Evolutionary conservation across 192 early-diverging fungal species (phyloP).

Genomic region (Umbelopsis isabellina): DNA sequence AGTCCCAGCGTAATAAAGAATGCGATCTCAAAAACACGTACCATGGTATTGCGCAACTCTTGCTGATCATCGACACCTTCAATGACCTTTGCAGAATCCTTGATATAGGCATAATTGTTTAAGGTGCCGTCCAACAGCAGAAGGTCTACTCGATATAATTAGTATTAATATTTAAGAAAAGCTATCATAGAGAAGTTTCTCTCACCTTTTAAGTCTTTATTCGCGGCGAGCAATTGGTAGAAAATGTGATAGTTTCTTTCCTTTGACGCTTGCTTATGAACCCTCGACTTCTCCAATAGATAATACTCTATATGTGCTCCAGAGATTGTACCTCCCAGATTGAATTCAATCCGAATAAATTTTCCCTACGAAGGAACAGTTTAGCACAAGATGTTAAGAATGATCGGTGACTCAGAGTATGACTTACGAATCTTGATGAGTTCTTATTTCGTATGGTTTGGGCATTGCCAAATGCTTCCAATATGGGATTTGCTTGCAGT

Average conservation of each 20-base stretch:
- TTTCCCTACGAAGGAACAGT: slow-evolving; percentile 62
- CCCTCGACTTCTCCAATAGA: slow-evolving; percentile 54
- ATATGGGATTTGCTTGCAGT: slow-evolving; percentile 90
- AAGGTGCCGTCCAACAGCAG: slow-evolving; percentile 23
- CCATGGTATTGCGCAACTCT: slow-evolving; percentile 77
- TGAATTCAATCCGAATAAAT: slow-evolving; percentile 96
- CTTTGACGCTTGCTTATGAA: slow-evolving; percentile 84
- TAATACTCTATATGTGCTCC: slow-evolving; percentile 26
- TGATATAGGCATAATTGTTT: slow-evolving; percentile 62
- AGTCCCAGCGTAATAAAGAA: background rate
- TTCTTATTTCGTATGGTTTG: slow-evolving; percentile 97
- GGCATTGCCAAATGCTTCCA: slow-evolving; percentile 96
- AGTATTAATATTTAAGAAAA: too few species aligned
- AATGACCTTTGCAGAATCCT: slow-evolving; percentile 83
- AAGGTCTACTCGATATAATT: background rate
- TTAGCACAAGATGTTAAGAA: background rate
- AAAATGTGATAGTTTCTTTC: slow-evolving; percentile 99
- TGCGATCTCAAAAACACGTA: slow-evolving; percentile 30
- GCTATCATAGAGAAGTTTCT: too few species aligned
- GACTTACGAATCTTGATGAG: slow-evolving; percentile 86
- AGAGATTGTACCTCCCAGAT: slow-evolving; percentile 41
- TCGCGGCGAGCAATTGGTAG: slow-evolving; percentile 88
- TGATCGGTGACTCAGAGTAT: background rate
- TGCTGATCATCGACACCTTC: slow-evolving; percentile 89
- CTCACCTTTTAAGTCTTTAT: slow-evolving; percentile 67